A percentile compares a stretch with the other conserved stretches of the same genome.
phyloP scores from a whole-genome alignment of 106 monocot species.

The Dendrobium huoshanense region DNA sequence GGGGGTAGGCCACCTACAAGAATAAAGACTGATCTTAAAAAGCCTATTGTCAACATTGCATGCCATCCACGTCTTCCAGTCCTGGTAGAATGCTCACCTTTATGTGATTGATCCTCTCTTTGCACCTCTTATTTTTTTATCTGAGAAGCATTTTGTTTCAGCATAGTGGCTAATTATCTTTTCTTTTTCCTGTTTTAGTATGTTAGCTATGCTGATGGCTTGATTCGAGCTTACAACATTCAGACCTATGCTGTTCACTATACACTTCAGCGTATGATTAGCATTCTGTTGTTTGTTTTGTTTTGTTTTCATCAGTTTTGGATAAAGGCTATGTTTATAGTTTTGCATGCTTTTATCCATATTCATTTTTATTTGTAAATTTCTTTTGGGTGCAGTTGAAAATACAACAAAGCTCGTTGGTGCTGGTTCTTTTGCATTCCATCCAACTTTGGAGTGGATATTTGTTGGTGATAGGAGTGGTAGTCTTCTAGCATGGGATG shows the following conservation, averaged over 20 bases:
- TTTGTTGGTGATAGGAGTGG: conserved; percentile 93
- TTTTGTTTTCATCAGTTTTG: not conserved
- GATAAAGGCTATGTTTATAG: not conserved
- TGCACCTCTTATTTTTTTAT: conserved; percentile 3
- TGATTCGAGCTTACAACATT: conserved; percentile 97
- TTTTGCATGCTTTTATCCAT: conserved; percentile 9
- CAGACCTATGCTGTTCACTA: conserved; percentile 96
- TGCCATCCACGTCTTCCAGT: conserved; percentile 96
- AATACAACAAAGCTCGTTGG: conserved; percentile 92
- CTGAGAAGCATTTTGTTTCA: not conserved
- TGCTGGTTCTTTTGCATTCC: conserved; percentile 91
- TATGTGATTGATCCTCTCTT: not conserved
- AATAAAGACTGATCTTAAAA: conserved; percentile 98
- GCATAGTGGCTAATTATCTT: not conserved
- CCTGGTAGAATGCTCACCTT: conserved; percentile 44
- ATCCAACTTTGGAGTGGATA: conserved; percentile 96
- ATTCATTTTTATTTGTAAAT: conserved; percentile 2
- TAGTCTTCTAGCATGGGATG: conserved; percentile 95
- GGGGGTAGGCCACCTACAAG: conserved; percentile 84
- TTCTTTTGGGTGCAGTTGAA: conserved; percentile 55
- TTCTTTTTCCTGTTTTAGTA: conserved; percentile 39
- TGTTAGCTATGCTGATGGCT: conserved; percentile 93
- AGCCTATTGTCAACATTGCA: conserved; percentile 91
- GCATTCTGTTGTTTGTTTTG: not conserved
- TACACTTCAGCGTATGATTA: conserved; percentile 81